These are phyloP conservation scores for Apiotrichum gamsii DNA, from an alignment of 1,284 basidiomycete genomes.

Conservation along the genomic window DNA sequence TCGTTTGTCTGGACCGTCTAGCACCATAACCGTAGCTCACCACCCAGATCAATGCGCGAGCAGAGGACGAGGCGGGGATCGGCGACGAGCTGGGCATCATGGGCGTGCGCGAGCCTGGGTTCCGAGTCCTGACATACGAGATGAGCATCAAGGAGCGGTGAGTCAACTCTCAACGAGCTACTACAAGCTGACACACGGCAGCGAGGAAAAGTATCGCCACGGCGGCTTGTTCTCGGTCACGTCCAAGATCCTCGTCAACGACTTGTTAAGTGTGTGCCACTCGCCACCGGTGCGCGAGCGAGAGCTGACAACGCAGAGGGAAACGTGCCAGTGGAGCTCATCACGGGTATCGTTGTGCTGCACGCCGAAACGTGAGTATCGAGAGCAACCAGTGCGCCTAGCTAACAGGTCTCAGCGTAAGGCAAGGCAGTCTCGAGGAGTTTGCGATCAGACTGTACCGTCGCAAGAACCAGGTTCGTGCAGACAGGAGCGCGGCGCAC, in stretches of 20 bases:
- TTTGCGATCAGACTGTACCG: slow-evolving; percentile 85
- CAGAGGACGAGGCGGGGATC: slow-evolving; percentile 83
- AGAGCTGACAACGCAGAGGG: slow-evolving; percentile 42
- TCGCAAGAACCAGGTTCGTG: slow-evolving; percentile 62
- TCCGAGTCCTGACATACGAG: slow-evolving; percentile 79
- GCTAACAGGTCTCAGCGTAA: too few relatives aligned
- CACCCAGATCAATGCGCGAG: slow-evolving; percentile 59
- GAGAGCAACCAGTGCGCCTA: not conserved
- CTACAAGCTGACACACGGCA: too few relatives aligned
- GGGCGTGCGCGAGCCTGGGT: slow-evolving; percentile 78
- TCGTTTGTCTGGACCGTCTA: too few relatives aligned
- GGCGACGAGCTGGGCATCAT: slow-evolving; percentile 88
- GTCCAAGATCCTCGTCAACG: slow-evolving; percentile 87
- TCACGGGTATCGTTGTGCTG: slow-evolving; percentile 88
- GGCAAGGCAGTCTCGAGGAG: slow-evolving; percentile 74
- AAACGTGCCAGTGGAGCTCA: slow-evolving; percentile 73
- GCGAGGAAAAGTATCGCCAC: slow-evolving; percentile 74
- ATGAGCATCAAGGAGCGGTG: slow-evolving; percentile 73
- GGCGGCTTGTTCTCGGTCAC: slow-evolving; percentile 90
- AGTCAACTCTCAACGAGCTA: too few relatives aligned
- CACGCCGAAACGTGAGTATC: slow-evolving; percentile 76
- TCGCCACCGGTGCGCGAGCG: too few relatives aligned
- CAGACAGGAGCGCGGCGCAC: not conserved
- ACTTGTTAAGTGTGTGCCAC: slow-evolving; percentile 65
- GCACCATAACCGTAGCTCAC: too few relatives aligned